Base-by-base conservation (phyloP, 108 stramenopile genomes). In the Nannochloropsis oceanica region DNA sequence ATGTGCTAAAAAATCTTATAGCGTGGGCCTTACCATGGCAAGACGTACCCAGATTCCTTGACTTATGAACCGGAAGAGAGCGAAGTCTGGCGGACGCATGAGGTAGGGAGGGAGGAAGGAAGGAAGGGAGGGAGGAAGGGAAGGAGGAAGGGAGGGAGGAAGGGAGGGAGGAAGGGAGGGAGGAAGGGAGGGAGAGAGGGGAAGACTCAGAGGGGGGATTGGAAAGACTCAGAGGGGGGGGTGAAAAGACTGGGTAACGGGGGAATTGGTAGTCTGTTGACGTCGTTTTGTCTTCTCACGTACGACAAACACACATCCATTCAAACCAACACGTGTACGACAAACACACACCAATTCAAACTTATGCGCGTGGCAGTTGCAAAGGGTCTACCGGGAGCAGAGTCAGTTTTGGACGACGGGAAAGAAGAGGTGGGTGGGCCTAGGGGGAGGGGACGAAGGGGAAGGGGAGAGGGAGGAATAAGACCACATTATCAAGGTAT, bases 21-120 rank as follows among this genome's bases (percentile, higher is more conserved):
- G 59, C 59, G 59, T 18, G 59, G 59, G 18, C 59, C 59, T n/a
- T 73, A 73, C 59, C 59, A 73, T n/a, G 59, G 59, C 22, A 73
- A 73, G n/a, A n/a, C 59, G 9, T 73, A 73, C 59, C 87, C 87
- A 1, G 84, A 88, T 84, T 84, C 83, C 84, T 84, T 84, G 84
- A 85, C 83, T 44, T 88, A 88, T 44, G 88, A 89, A 80, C 85
- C 85, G 26, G 88, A 89, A 27, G 88, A 89, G 83, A 89, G 88
- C 84, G 85, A 85, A 27, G 85, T 89, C 26, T 89, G 88, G 88
- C 85, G 88, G 13, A 46, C 83, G 80, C 85, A 89, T 42, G 82
- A 85, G 34, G 88, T 73, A 73, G 59, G 1, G 59, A 73, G 59
- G 59, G 59, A 18, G 59, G 59, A 10, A 73, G 59, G 59, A 10